These are phyloP conservation scores for Thelonectria olida DNA, from an alignment of 2,329 filamentous ascomycete genomes.

Conservation along the genomic window DNA sequence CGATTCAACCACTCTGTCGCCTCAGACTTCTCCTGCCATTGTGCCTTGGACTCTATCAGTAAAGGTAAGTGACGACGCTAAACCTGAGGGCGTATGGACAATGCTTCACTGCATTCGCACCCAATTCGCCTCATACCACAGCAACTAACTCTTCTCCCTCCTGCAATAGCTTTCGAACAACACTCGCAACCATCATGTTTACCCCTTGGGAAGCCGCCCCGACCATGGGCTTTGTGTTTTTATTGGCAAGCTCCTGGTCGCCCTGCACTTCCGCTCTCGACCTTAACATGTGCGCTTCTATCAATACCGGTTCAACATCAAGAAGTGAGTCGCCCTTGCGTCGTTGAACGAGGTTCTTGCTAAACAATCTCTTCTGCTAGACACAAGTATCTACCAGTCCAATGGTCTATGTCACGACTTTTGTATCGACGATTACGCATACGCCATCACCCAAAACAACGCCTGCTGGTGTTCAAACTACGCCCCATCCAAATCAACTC, in stretches of 20 bases:
- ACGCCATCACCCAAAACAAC: constrained; percentile 71
- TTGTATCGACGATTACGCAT: constrained; percentile 69
- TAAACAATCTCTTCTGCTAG: constrained; percentile 44
- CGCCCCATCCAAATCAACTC: constrained; percentile 58
- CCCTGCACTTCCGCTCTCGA: constrained; percentile 38
- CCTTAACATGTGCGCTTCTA: constrained; percentile 46
- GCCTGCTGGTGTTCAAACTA: constrained; percentile 82
- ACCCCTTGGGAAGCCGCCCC: constrained; percentile 29
- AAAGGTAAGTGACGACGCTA: constrained; percentile 32
- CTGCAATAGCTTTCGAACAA: neutral
- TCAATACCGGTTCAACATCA: constrained; percentile 47
- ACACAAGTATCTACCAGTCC: constrained; percentile 69
- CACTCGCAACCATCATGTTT: constrained; percentile 33
- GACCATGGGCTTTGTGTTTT: constrained; percentile 31
- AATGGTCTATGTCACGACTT: constrained; percentile 73
- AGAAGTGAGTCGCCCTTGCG: constrained; percentile 41
- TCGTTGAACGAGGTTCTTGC: neutral
- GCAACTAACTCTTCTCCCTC: neutral
- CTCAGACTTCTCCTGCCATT: constrained; percentile 30
- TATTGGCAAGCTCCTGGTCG: constrained; percentile 39
- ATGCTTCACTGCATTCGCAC: neutral
- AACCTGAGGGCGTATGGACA: constrained; percentile 1
- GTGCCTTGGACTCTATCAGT: constrained; percentile 23
- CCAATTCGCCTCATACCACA: neutral
- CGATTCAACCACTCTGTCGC: constrained; percentile 30